Evolutionary conservation across 2,329 filamentous ascomycete genomes (phyloP), one percentile per base, ranked within the genome.

Genomic region (Pseudovirgaria hyperparasitica): DNA sequence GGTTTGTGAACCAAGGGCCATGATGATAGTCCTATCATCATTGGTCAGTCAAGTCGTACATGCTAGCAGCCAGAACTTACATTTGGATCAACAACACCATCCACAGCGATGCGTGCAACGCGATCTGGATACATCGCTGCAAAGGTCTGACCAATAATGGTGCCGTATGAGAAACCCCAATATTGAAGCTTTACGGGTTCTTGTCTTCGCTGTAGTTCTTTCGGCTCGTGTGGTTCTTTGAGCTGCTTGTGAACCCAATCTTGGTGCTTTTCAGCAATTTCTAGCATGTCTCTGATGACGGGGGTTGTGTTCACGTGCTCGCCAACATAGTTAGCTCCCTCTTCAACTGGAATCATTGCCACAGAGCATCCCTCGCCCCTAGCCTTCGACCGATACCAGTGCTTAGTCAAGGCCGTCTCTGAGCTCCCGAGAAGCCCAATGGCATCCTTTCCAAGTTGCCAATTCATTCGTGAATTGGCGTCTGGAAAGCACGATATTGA

Each of bases 121-220:
- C 50, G 47, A 12, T 50, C 39, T 4, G 53, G 50, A 23, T 45
- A 54, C 50, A 57, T 52, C 16, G 47, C 48, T 5, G 50, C 48
- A 27, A 55, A 55, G 2, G 50, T 55, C 0, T 39, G 35, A 2
- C 53, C 53, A 5, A 56, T 45, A 16, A 58, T 50, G 0, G 62
- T 60, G 1, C 65, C 65, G 27, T 67, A 67, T 5, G 55, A 60
- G 29, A 64, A 52, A 4, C 63, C 63, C 42, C 49, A 55, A 37
- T 59, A 63, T 13, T 60, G 49, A 9, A 66, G 34, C 28, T 38
- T 42, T 26, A 53, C 47, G 16, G 48, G 29, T n/a, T 5, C 3
- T 10, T 26, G 24, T 16, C 19, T 27, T 21, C 16, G 9, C 18
- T 11, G 15, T 11, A 11, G 26, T 15, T 16, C 40, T 21, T 4